Base-by-base conservation (phyloP, 2,329 filamentous ascomycete species). In the Aspergillus alliaceus region DNA sequence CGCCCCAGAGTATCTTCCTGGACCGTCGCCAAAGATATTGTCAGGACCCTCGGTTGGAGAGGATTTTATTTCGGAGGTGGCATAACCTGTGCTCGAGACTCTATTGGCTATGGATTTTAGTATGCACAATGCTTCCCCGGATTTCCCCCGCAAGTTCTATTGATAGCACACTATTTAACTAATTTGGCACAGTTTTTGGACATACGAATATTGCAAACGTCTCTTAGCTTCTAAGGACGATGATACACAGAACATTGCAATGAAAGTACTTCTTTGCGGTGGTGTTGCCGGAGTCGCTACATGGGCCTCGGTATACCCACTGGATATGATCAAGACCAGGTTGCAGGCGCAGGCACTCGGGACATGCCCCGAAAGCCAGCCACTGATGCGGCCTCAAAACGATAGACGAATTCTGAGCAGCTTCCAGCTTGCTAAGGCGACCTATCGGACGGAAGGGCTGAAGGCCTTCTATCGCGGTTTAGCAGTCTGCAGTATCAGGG, bases 61-160 rank as follows among this genome's bases (percentile, higher is more conserved):
- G 93, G 92, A 0, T 75, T 97, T 22, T 97, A 96, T 70, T 83
- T 87, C 60, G 93, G 92, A 20, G 93, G 93, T 20, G 80, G 78
- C 0, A 86, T 97, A 15, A 98, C 93, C 0, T 90, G 89, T 53
- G 71, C 93, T 39, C 83, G 93, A 50, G 93, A 98, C 75, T 88
- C 89, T 57, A 84, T 97, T 54, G 93, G 93, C n/a, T 98, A 97
- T 75, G 93, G 93, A 0, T 97, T 97, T 74, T 98, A 97, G 83
- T 86, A 79, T 67, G 82, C 69, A 53, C 44, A 42, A 29, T 42
- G 34, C 49, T 61, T 42, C 51, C 55, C 60, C 55, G 18, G 46
- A 53, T 57, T 40, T 60, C 27, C 47, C 35, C 59, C 53, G 40
- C 55, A 39, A 40, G 24, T 44, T 48, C 24, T 46, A 24, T n/a